Evolutionary conservation across 805 yeast genomes (phyloP), one percentile per base, ranked within the genome.

Genomic region (Cyberlindnera euphorbiae): DNA sequence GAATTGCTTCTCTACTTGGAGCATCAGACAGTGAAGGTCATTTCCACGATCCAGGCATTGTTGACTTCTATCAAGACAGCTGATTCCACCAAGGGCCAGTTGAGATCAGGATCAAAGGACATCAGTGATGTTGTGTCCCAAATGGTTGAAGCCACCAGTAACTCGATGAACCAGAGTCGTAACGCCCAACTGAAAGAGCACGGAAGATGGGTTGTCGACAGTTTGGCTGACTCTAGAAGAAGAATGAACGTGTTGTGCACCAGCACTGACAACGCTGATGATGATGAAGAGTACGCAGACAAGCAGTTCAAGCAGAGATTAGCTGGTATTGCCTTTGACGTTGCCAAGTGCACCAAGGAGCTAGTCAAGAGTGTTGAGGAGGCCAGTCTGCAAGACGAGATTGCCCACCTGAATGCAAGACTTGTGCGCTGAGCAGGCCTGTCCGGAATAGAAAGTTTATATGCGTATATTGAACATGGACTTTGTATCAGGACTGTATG

Each of bases 321-420:
- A 46, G 97, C 97, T 0, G 97, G 97, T 3, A 82, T 89, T 48
- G 90, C 96, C 19, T 90, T 88, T 64, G 97, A 90, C 58, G 85
- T 90, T 63, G 97, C 97, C 17, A 88, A 90, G 61, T 83, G 95
- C 59, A 90, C 97, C 5, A 90, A 89, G 59, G 97, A 90, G 60
- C 71, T 90, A 55, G 97, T 90, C 15, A 89, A 89, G 64, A 85
- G 95, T 1, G 96, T 90, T 5, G 97, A 90, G 58, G 97, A 89
- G 56, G 95, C 95, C 17, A 82, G 89, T 53, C 66, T 89, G 51
- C 82, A 82, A 52, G 89, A 82, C 47, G 96, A 88, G 52, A 83
- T 89, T 50, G 88, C 79, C 5, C 79, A 80, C 46, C 69, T 87
- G 47, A 89, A 87, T 60, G 78, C 86, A 10, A 73, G 82, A 32